These are phyloP conservation scores for Aspergillus cejpii DNA, from an alignment of 2,329 filamentous ascomycete species.

Conservation along the genomic window DNA sequence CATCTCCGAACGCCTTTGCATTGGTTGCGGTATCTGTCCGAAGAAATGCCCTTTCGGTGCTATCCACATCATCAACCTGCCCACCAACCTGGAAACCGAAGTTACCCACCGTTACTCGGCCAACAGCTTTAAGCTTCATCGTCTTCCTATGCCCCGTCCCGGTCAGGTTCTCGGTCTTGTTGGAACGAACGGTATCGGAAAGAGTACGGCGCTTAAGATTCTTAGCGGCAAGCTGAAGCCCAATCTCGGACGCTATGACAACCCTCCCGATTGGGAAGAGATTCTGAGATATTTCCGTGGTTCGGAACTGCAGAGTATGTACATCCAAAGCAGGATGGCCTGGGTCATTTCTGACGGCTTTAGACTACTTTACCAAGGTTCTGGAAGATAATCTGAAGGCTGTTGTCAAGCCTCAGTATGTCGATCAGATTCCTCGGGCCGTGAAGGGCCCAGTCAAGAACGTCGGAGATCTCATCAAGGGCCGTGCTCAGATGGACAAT, in stretches of 20 bases:
- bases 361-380: conserved; percentile 97
- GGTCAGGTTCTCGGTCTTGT: conserved; percentile 94
- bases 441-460: conserved; percentile 74
- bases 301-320: conserved; percentile 88
- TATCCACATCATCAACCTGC: conserved; percentile 99
- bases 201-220: conserved; percentile 99
- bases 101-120: conserved; percentile 98
- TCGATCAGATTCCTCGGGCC: conserved; percentile 93
- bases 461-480: conserved; percentile 71
- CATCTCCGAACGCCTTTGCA: conserved; percentile 92
- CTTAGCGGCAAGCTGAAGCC: conserved; percentile 97
- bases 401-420: conserved; percentile 98
- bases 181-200: conserved; percentile 99
- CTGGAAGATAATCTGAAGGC: conserved; percentile 96
- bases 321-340: background rate
- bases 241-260: conserved; percentile 88
- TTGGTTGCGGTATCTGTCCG: conserved; percentile 98
- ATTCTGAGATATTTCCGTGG: conserved; percentile 97
- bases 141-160: conserved; percentile 88
- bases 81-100: conserved; percentile 96
- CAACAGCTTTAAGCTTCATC: conserved; percentile 99
- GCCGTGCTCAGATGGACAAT: conserved; percentile 70
- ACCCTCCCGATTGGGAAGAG: conserved; percentile 98
- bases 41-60: conserved; percentile 99
- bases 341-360: conserved; percentile 13